Evolutionary conservation across 345 rosid species (phyloP).

Genomic region (Rhizophora mangle): DNA sequence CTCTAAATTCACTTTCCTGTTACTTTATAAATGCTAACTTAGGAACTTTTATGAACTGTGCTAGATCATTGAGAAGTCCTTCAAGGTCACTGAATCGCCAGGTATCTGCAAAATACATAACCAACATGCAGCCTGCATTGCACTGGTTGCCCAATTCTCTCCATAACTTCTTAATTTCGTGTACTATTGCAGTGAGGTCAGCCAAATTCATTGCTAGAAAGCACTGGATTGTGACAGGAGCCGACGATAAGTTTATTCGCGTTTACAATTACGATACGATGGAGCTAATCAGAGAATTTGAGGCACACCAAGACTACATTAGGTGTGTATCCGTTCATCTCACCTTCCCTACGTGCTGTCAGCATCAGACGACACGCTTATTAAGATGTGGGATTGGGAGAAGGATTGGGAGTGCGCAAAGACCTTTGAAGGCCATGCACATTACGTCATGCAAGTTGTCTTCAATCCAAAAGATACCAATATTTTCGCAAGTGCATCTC

Average conservation of each 20-base stretch:
- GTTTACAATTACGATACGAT: constrained; percentile 25
- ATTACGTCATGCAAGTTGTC: constrained; percentile 37
- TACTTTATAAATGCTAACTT: constrained; percentile 4
- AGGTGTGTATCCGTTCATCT: constrained; percentile 33
- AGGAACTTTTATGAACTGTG: neutral
- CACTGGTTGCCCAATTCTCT: neutral
- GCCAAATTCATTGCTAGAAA: constrained; percentile 39
- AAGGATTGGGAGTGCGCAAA: constrained; percentile 35
- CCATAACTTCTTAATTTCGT: neutral
- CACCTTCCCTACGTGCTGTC: constrained; percentile 30
- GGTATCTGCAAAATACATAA: neutral
- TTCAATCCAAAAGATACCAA: no score
- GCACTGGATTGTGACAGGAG: constrained; percentile 33
- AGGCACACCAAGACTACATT: constrained; percentile 38
- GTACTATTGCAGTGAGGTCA: constrained; percentile 28
- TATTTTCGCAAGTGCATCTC: no score
- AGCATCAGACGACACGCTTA: constrained; percentile 29
- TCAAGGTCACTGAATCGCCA: constrained; percentile 26
- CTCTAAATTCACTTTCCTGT: no score
- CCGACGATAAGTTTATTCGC: constrained; percentile 36
- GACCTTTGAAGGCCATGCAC: constrained; percentile 37
- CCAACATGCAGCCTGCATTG: neutral
- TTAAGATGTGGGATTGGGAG: constrained; percentile 51
- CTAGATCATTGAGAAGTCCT: constrained; percentile 23
- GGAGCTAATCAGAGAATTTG: constrained; percentile 36